Percentiles rank a stretch among this genome's conserved stretches.
phyloP scores from a whole-genome alignment of 1,139 yeast species.

The Zygosaccharomyces sapae region DNA sequence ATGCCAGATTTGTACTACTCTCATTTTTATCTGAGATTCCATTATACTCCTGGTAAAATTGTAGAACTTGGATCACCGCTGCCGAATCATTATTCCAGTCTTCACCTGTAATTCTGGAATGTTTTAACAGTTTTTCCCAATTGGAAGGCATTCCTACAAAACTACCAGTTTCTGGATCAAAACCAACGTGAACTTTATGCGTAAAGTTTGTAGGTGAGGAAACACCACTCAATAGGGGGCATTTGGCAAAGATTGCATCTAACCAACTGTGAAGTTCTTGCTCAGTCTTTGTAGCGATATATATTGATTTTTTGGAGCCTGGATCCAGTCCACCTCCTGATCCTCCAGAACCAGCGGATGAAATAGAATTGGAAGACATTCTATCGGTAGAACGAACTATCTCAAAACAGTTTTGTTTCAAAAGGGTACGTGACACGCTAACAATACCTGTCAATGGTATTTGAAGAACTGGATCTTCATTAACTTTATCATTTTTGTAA shows the following conservation, averaged over 20 bases:
- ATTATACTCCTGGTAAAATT: slow-evolving; percentile 57
- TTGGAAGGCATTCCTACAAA: slow-evolving; percentile 77
- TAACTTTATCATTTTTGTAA: slow-evolving; percentile 59
- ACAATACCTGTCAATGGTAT: slow-evolving; percentile 56
- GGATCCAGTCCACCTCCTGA: slow-evolving; percentile 17
- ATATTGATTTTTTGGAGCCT: slow-evolving; percentile 54
- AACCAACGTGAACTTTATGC: slow-evolving; percentile 62
- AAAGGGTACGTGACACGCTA: slow-evolving; percentile 57
- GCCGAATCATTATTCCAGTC: slow-evolving; percentile 82
- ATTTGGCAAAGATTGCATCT: slow-evolving; percentile 80
- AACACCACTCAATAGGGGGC: slow-evolving; percentile 78
- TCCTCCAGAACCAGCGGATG: slow-evolving; percentile 17
- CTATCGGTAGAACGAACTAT: slow-evolving; percentile 50
- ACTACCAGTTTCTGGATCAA: slow-evolving; percentile 67
- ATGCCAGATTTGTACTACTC: slow-evolving; percentile 13
- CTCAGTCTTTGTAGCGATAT: slow-evolving; percentile 72
- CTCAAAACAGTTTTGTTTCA: slow-evolving; percentile 73
- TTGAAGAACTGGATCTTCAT: slow-evolving; percentile 44
- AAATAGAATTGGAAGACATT: slow-evolving; percentile 22
- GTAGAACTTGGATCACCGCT: slow-evolving; percentile 87
- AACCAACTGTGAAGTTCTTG: slow-evolving; percentile 86
- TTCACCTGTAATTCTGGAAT: slow-evolving; percentile 74
- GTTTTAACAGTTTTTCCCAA: slow-evolving; percentile 70
- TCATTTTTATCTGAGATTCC: slow-evolving; percentile 42
- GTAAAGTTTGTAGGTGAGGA: slow-evolving; percentile 76